Base-by-base conservation (phyloP, 352 stramenopile genomes). In the Phytophthora vignae region DNA sequence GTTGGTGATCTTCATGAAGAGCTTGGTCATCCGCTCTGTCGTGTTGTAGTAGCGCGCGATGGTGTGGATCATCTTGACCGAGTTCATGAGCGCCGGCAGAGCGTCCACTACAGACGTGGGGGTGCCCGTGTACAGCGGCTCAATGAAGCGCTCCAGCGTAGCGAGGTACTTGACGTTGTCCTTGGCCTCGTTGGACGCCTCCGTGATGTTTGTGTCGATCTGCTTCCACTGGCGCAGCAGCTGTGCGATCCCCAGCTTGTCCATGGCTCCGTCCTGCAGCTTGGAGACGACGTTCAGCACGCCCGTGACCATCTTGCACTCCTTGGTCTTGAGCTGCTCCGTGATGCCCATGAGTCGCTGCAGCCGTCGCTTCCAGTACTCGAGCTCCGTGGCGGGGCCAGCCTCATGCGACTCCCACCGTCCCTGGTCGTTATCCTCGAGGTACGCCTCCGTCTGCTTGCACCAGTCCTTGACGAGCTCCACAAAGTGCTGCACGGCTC, bases 1-100 rank as follows among this genome's bases (percentile, higher is more conserved):
- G 71, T 97, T 97, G 0, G 91, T 96, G 74, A 96, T 93, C 69
- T 96, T 96, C 90, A 93, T 94, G 60, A 97, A 95, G 17, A 97
- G 76, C 63, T 94, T 96, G 4, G 91, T 97, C 91, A 97, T 97
- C 25, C 91, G 75, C 72, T 97, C 91, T 0, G 90, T 96, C 22
- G 91, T 97, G 72, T 96, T 96, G 77, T 96, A 97, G 64, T 96
- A 96, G 1, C 90, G 83, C 3, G 89, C 87, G 49, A 97, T 97
- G 0, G 87, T 95, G 74, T 97, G 89, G 54, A 97, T 93, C 91
- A 97, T 97, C 74, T 96, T 96, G 57, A 96, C 80, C 1, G 88
- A 88, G 74, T 97, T 97, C 86, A 97, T 92, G 2, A 97, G 79
- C n/a, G 90, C 89, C 0, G 90, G 91, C 9, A 97, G 67, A 0